Base-by-base conservation (phyloP, 306 rosid species). In the Castanea sativa region DNA sequence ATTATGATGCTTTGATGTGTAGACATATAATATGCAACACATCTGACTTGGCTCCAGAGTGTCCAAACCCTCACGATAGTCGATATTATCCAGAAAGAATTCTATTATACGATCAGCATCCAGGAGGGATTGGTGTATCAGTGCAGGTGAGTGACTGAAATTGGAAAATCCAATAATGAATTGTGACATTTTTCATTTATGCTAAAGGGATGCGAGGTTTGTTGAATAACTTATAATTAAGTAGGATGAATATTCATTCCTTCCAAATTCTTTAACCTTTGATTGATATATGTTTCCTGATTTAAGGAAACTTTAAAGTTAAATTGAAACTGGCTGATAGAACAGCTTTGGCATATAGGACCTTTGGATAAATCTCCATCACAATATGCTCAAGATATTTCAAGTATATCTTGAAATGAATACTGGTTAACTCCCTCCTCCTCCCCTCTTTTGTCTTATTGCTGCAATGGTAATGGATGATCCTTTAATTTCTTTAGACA, bases 41-140 rank as follows among this genome's bases (percentile, higher is more conserved):
- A 77, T 88, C 95, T 69, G 98, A 92, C 84, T 85, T 95, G 84
- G 95, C 95, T 55, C 89, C 98, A 32, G 97, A 92, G 86, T 95
- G 99, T 83, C 85, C 92, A 76, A 87, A 92, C 81, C 96, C 94
- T 80, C 87, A 87, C 58, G 94, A 95, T 75, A 76, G 78, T 74
- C 90, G 97, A 60, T 90, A 90, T 84, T 90, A 79, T 73, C 97
- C 94, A 2, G 97, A 95, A 80, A 90, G 99, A 87, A 91, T 95
- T 81, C 84, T 95, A 78, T 83, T 95, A 69, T 95, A 88, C 71
- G 97, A 95, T 89, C 89, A 86, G 81, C 92, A 90, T 89, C 92
- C 89, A 25, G 99, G 99, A 85, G 98, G 98, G 78, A 83, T 86
- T 73, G 98, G 94, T 70, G 58, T 90, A 79, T 92, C 96, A 19